These are phyloP conservation scores for Trypanosoma lewisi DNA, from an alignment of 208 protist genomes.

Conservation along the genomic window DNA sequence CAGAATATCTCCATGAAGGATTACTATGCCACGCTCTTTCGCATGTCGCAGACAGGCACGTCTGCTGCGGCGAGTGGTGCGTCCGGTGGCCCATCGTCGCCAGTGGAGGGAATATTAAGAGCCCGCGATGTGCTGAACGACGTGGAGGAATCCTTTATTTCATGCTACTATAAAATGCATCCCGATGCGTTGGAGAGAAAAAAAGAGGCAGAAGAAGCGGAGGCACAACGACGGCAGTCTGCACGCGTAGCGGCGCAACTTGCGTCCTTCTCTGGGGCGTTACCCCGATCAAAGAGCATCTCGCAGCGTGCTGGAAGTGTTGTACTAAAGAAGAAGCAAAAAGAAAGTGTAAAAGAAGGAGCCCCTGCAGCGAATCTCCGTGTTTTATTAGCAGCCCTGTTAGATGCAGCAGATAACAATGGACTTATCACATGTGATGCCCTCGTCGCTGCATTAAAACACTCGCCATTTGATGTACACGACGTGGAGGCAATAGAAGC, in stretches of 20 bases:
- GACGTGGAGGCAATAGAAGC: slow-evolving; percentile 28
- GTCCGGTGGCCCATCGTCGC: neutral
- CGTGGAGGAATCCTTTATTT: slow-evolving; percentile 59
- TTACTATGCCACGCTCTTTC: slow-evolving; percentile 32
- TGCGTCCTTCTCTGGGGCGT: slow-evolving; percentile 2
- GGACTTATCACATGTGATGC: slow-evolving; percentile 42
- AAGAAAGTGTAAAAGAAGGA: slow-evolving; percentile 28
- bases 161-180: slow-evolving; percentile 44
- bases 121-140: slow-evolving; percentile 35
- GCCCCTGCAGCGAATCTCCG: slow-evolving; percentile 40
- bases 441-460: slow-evolving; percentile 28
- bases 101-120: neutral
- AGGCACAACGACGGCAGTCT: slow-evolving; percentile 11
- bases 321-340: neutral
- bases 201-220: slow-evolving; percentile 19
- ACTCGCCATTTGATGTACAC: slow-evolving; percentile 57
- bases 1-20: slow-evolving; percentile 19
- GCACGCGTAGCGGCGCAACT: slow-evolving; percentile 19
- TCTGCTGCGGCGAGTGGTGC: neutral
- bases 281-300: neutral
- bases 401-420: slow-evolving; percentile 38
- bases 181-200: slow-evolving; percentile 34
- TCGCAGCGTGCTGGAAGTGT: neutral
- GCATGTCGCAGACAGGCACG: slow-evolving; percentile 3
- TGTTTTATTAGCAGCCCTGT: slow-evolving; percentile 37